Evolutionary conservation across 2,329 filamentous ascomycete species (phyloP).

Genomic region (Myriosclerotinia curreyana): DNA sequence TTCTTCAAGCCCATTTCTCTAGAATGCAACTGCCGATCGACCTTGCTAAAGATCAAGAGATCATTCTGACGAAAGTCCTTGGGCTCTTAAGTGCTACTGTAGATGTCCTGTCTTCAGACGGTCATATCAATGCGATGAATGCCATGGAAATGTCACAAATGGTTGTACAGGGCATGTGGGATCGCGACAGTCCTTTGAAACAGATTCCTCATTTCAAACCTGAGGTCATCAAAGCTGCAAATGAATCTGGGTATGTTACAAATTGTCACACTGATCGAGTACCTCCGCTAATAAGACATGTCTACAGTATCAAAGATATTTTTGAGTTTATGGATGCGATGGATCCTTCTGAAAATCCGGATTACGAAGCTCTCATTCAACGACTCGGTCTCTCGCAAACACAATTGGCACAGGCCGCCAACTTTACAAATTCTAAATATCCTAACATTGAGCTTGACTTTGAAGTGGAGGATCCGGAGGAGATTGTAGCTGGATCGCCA

Average conservation of each 20-base stretch:
- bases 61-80: constrained; percentile 78
- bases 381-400: constrained; percentile 74
- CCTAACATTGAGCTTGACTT: constrained; percentile 92
- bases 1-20: constrained; percentile 95
- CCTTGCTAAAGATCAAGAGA: constrained; percentile 90
- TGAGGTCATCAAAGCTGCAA: constrained; percentile 77
- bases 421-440: constrained; percentile 95
- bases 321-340: constrained; percentile 99
- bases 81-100: constrained; percentile 88
- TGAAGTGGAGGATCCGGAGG: constrained; percentile 75
- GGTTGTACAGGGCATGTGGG: constrained; percentile 99
- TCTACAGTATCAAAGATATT: constrained; percentile 76
- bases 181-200: constrained; percentile 92
- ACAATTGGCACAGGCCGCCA: constrained; percentile 84
- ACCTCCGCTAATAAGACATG: constrained; percentile 37
- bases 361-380: constrained; percentile 75
- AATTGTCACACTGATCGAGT: background rate
- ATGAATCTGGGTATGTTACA: constrained; percentile 67
- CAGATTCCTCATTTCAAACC: constrained; percentile 94
- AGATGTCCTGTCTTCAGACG: constrained; percentile 92
- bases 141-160: constrained; percentile 99
- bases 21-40: constrained; percentile 96
- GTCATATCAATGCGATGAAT: constrained; percentile 93
- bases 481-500: constrained; percentile 75
- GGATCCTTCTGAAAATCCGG: constrained; percentile 87